Evolutionary conservation across 2,329 filamentous ascomycete species (phyloP), one percentile per base, ranked within the genome.

Genomic region (Metarhizium sp.): DNA sequence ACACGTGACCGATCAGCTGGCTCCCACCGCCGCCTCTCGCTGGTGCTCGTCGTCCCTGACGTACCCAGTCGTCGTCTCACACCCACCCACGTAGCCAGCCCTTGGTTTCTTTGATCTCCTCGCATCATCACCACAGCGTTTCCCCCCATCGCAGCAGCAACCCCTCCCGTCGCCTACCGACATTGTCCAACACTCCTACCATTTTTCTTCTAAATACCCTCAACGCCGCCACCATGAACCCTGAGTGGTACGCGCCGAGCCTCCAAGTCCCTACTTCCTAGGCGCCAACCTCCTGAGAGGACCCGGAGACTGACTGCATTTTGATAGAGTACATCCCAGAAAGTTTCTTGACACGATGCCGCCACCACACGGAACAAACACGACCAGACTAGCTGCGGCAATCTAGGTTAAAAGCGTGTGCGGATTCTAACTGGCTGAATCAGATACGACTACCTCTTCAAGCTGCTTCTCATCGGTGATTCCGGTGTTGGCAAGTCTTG

Each of bases 401-500:
- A 4, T 48, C 3, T 20, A 30, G 6, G 10, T 6, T 30, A 3
- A 29, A 32, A 14, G 13, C 45, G 4, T 30, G 45, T 30, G 14
- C 16, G 38, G 18, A 50, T 50, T 32, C 65, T 69, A 59, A 69
- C 64, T 53, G 20, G 55, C 55, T 52, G 46, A 54, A 54, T 53
- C 71, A 97, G 94, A 94, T 99, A 99, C 88, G 94, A 99, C 75
- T 99, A 99, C 76, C 91, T 99, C 71, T 99, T 99, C 86, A 99
- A 99, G 86, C 91, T 99, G 64, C 90, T 99, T 76, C 92, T 99
- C 80, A 99, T 99, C 85, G 94, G 94, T 77, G 94, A 99, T 75
- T 99, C 94, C 74, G 94, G 94, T 85, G 94, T 99, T 70, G 94
- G 94, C 87, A 99, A 99, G 87, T 99, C 94, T 71, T 99, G 94